Conservation (phyloP, 1,284 basidiomycete species). For the Ustilago crameri region DNA sequence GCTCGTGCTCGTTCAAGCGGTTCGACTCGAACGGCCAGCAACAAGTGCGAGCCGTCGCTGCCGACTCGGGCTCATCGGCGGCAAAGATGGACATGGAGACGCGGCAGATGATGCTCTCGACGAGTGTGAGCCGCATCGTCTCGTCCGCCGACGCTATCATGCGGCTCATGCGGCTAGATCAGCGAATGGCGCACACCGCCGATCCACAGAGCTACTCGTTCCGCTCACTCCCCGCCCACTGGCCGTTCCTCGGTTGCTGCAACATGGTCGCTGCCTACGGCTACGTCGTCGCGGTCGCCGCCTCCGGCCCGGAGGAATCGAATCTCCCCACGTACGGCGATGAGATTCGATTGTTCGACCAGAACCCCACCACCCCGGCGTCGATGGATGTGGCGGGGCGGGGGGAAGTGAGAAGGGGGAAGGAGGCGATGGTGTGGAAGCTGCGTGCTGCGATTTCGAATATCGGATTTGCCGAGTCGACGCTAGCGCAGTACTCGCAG, state of each 20-base stretch:
- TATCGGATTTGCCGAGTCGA: slow-evolving; percentile 23
- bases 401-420: too few species aligned
- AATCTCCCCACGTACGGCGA: slow-evolving; percentile 14
- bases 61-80: too few species aligned
- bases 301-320: slow-evolving; percentile 13
- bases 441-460: slow-evolving; percentile 20
- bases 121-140: slow-evolving; percentile 17
- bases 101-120: slow-evolving; percentile 10
- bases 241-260: slow-evolving; percentile 24
- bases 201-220: not conserved
- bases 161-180: slow-evolving; percentile 15
- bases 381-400: too few species aligned
- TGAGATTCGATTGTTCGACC: slow-evolving; percentile 16
- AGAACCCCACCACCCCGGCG: too few species aligned
- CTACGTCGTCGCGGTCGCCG: slow-evolving; percentile 24
- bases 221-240: slow-evolving; percentile 6
- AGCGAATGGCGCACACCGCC: not conserved
- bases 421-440: slow-evolving; percentile 28
- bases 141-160: slow-evolving; percentile 22
- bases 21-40: not conserved
- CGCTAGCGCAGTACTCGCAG: slow-evolving; percentile 12
- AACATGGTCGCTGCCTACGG: slow-evolving; percentile 23
- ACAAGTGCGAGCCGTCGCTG: not conserved
- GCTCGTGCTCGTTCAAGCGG: slow-evolving; percentile 21
- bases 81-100: too few species aligned